Percentiles rank a stretch among this genome's conserved stretches.
These are phyloP conservation scores for Cladorrhinum samala DNA, from an alignment of 495 filamentous ascomycete genomes.

Conservation along the genomic window DNA sequence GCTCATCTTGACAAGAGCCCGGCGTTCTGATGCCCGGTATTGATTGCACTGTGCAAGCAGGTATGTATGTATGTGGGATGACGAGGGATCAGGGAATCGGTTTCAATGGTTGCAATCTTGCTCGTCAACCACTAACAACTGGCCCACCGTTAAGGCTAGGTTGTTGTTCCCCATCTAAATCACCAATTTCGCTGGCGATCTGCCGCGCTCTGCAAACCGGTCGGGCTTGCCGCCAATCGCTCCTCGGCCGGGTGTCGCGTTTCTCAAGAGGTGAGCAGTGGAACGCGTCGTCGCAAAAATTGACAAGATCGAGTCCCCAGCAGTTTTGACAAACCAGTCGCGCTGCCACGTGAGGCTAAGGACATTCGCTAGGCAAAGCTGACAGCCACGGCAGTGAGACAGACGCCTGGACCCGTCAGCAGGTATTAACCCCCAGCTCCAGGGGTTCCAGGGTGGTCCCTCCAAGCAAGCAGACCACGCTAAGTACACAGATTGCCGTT, in stretches of 20 bases:
- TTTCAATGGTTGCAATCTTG: too few species aligned
- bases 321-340: neutral
- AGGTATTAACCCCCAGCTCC: too few species aligned
- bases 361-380: neutral
- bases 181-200: too few species aligned
- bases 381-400: neutral
- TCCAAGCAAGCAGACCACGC: neutral
- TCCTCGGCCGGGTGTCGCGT: neutral
- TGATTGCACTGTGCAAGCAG: neutral
- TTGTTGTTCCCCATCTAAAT: too few species aligned
- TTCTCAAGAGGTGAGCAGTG: neutral
- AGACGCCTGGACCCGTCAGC: neutral
- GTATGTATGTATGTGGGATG: neutral
- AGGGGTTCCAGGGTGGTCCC: neutral
- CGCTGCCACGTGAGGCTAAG: slow-evolving; percentile 1
- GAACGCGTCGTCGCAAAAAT: neutral
- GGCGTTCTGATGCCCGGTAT: neutral
- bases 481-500: neutral
- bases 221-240: too few species aligned
- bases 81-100: too few species aligned
- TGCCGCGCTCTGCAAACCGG: too few species aligned
- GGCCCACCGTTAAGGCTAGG: too few species aligned
- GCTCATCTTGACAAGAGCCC: slow-evolving; percentile 21
- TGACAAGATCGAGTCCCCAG: neutral
- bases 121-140: too few species aligned